Percentiles rank a stretch among this genome's conserved stretches.
Evolutionary conservation across 2,329 filamentous ascomycete species (phyloP).

Genomic region (Cladorrhinum sp.): DNA sequence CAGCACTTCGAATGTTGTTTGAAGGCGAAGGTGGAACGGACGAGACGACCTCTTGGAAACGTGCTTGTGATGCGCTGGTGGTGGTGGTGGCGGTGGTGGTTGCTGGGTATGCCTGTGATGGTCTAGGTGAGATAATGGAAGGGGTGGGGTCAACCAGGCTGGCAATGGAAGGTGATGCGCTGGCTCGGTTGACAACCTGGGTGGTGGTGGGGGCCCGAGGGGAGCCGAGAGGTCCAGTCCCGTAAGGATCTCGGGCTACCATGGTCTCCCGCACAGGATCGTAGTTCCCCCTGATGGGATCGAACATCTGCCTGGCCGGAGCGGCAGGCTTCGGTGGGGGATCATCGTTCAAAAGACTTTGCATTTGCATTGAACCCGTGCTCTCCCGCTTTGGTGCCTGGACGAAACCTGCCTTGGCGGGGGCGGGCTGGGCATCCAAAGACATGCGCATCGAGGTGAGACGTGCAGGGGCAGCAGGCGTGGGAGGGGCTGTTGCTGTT

Average conservation of each 20-base stretch:
- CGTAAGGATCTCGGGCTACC: slow-evolving; percentile 48
- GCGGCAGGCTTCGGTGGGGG: slow-evolving; percentile 50
- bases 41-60: slow-evolving; percentile 31
- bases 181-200: slow-evolving; percentile 64
- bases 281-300: slow-evolving; percentile 79
- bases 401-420: slow-evolving; percentile 34
- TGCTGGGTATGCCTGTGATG: slow-evolving; percentile 34
- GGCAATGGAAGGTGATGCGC: slow-evolving; percentile 85
- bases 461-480: slow-evolving; percentile 19
- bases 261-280: slow-evolving; percentile 64
- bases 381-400: slow-evolving; percentile 51
- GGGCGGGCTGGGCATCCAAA: slow-evolving; percentile 29
- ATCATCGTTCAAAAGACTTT: slow-evolving; percentile 54
- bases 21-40: slow-evolving; percentile 33
- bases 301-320: slow-evolving; percentile 79
- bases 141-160: slow-evolving; percentile 76
- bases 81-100: slow-evolving; percentile 25
- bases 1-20: slow-evolving; percentile 26
- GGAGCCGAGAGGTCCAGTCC: slow-evolving; percentile 47
- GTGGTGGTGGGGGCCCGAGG: slow-evolving; percentile 42
- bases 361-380: slow-evolving; percentile 49
- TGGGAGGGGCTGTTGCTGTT: background rate
- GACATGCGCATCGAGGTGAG: slow-evolving; percentile 38
- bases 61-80: slow-evolving; percentile 30
- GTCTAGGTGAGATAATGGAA: slow-evolving; percentile 40